Conservation (phyloP, 495 filamentous ascomycete species). For the Clavariopsis aquatica region DNA sequence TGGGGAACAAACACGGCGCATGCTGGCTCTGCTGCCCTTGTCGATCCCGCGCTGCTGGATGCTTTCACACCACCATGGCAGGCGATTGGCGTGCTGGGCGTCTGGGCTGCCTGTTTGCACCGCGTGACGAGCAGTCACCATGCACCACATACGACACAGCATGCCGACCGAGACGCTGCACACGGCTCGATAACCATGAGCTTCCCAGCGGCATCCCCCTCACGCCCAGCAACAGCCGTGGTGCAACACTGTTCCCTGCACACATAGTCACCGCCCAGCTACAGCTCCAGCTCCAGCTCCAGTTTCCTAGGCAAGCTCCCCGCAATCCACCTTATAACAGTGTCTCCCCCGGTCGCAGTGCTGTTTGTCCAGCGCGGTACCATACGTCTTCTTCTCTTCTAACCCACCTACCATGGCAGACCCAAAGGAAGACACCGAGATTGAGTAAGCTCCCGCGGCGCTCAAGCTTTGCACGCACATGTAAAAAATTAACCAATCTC, state of each 20-base stretch:
- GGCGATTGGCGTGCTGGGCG: background rate
- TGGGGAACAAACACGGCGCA: background rate
- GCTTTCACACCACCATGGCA: background rate
- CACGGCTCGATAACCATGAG: background rate
- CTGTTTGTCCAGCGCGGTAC: background rate
- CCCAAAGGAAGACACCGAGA: slow-evolving; percentile 6
- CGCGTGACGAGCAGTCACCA: background rate
- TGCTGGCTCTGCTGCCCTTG: background rate
- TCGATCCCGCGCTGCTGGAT: background rate
- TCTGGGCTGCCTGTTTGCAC: background rate
- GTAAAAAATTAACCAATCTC: background rate
- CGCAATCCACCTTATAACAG: slow-evolving; percentile 5
- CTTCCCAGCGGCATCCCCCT: background rate
- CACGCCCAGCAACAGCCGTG: background rate
- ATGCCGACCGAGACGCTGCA: background rate
- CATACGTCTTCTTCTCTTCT: background rate
- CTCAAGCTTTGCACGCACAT: background rate
- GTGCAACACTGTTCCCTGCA: background rate
- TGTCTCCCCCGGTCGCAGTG: background rate
- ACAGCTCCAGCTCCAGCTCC: background rate
- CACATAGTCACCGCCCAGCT: background rate
- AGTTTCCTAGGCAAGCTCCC: background rate
- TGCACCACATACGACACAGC: background rate
- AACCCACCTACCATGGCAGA: slow-evolving; percentile 7
- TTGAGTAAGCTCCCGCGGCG: slow-evolving; percentile 13